phyloP scores from a whole-genome alignment of 805 yeast species.

The Nakazawaea anatomiae region DNA sequence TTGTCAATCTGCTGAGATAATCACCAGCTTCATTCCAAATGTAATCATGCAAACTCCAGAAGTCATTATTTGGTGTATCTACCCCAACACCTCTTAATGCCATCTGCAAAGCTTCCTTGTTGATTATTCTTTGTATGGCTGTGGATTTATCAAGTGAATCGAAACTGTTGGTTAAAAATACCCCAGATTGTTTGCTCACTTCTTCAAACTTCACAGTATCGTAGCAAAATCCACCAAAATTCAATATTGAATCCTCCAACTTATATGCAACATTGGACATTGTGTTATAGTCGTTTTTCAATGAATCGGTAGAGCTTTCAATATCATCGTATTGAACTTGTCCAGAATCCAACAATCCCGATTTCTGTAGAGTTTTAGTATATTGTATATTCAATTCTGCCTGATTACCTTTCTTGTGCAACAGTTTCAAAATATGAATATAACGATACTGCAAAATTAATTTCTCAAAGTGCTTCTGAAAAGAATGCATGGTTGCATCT shows the following conservation, averaged over 20 bases:
- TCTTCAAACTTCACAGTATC: constrained; percentile 29
- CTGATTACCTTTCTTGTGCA: constrained; percentile 37
- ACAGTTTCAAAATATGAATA: constrained; percentile 42
- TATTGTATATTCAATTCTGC: constrained; percentile 38
- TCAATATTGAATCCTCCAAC: constrained; percentile 26
- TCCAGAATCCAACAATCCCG: constrained; percentile 9
- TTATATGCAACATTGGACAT: constrained; percentile 15
- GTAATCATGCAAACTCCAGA: constrained; percentile 33
- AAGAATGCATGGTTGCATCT: constrained; percentile 50
- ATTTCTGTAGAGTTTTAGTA: constrained; percentile 18
- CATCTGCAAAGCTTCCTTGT: constrained; percentile 41
- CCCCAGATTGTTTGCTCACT: constrained; percentile 45
- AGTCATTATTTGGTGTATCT: constrained; percentile 15
- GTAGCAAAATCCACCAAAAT: constrained; percentile 40
- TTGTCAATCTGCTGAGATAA: constrained; percentile 31
- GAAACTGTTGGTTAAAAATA: constrained; percentile 43
- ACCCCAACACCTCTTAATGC: constrained; percentile 34
- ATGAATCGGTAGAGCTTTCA: constrained; percentile 28
- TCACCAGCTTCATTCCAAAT: constrained; percentile 45
- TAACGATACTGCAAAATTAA: constrained; percentile 43
- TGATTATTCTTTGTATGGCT: constrained; percentile 36
- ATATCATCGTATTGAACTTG: constrained; percentile 26
- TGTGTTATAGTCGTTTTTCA: constrained; percentile 24
- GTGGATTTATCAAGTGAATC: constrained; percentile 46
- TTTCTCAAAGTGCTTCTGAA: constrained; percentile 42